Evolutionary conservation across 2,329 filamentous ascomycete genomes (phyloP).

Genomic region (Davidsoniella australis): DNA sequence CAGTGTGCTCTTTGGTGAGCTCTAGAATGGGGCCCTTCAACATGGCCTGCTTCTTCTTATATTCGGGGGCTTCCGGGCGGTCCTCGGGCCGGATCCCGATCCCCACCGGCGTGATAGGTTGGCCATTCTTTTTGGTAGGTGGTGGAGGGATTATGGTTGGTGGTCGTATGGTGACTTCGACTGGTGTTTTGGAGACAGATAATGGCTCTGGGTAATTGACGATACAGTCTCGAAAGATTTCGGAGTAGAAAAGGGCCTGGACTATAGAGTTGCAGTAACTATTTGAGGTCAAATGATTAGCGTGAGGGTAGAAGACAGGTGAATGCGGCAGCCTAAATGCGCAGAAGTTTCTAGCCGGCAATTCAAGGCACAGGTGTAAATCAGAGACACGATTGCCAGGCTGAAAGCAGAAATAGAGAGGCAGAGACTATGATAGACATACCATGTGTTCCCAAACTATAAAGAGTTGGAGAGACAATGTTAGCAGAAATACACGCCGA

Average conservation of each 20-base stretch:
- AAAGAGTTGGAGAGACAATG: conserved; percentile 9
- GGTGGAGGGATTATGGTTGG: conserved; percentile 30
- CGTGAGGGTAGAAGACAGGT: not conserved
- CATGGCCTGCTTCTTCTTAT: conserved; percentile 93
- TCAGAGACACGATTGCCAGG: not conserved
- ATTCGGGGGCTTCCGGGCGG: conserved; percentile 85
- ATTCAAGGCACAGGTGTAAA: not conserved
- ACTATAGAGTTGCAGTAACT: conserved; percentile 98
- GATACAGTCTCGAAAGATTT: conserved; percentile 82
- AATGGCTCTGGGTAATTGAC: conserved; percentile 71
- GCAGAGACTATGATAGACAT: conserved; percentile 20
- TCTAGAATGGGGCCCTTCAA: conserved; percentile 74
- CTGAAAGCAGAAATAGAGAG: not conserved
- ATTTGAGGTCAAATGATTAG: not conserved
- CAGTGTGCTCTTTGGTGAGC: conserved; percentile 63
- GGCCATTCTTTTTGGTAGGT: conserved; percentile 17
- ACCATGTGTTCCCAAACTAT: conserved; percentile 97
- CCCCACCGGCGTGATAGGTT: conserved; percentile 16
- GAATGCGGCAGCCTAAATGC: not conserved
- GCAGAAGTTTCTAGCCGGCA: not conserved
- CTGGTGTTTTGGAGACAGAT: conserved; percentile 48
- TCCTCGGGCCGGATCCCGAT: conserved; percentile 60
- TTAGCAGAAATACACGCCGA: conserved; percentile 20
- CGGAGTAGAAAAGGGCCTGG: conserved; percentile 91
- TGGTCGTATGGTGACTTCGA: conserved; percentile 45